These are phyloP conservation scores for Pleurotus cornucopiae DNA, from an alignment of 768 basidiomycete genomes.

Conservation along the genomic window DNA sequence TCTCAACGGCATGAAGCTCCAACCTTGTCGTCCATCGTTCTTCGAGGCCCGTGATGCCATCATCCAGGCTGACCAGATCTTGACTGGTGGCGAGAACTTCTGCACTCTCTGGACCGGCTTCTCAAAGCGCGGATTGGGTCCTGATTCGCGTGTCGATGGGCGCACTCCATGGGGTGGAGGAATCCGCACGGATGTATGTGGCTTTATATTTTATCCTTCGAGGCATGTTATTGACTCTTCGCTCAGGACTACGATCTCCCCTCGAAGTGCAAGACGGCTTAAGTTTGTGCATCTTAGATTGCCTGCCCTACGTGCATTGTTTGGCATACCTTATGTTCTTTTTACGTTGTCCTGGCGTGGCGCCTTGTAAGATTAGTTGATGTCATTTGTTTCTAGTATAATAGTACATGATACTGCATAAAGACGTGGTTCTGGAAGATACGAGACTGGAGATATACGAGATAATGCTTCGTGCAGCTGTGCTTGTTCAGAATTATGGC, in stretches of 20 bases:
- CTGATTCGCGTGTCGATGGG: conserved; percentile 69
- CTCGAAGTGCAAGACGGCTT: conserved; percentile 18
- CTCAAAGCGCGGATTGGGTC: conserved; percentile 74
- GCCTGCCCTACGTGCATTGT: background rate
- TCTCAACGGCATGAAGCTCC: conserved; percentile 90
- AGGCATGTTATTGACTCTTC: background rate
- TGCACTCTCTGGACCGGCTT: conserved; percentile 89
- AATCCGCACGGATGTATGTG: conserved; percentile 59
- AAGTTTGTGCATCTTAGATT: background rate
- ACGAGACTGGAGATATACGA: no score
- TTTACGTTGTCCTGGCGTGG: background rate
- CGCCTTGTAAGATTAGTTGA: conserved; percentile 5
- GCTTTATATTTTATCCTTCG: background rate
- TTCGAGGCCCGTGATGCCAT: conserved; percentile 89
- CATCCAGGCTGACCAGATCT: conserved; percentile 82
- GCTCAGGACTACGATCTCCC: conserved; percentile 24
- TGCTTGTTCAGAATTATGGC: no score
- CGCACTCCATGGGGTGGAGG: conserved; percentile 94
- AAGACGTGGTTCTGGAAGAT: no score
- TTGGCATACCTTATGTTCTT: background rate
- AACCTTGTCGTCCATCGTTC: conserved; percentile 88
- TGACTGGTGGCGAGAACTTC: conserved; percentile 91
- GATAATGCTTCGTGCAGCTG: no score
- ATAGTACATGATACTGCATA: background rate
- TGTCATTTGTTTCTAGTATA: background rate